Conservation (phyloP, 441 rosid genomes). For the Flueggea neowawraea region DNA sequence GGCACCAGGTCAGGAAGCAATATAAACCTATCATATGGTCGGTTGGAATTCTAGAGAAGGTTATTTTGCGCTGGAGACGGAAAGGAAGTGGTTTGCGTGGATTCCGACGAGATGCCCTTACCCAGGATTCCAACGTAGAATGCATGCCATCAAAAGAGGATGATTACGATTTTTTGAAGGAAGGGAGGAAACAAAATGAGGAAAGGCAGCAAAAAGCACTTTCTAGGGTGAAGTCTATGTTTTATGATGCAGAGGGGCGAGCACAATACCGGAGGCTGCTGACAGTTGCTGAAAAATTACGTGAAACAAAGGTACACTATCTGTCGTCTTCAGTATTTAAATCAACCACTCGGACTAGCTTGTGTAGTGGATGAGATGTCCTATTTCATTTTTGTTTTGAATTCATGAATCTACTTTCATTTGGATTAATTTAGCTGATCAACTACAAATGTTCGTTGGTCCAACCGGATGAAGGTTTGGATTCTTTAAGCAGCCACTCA, state of each 20-base stretch:
- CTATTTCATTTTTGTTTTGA: neutral
- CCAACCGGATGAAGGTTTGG: too few species aligned
- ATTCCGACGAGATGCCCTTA: slow-evolving; percentile 50
- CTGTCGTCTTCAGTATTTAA: neutral
- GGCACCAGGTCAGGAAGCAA: slow-evolving; percentile 90
- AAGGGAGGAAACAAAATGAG: slow-evolving; percentile 92
- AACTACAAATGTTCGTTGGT: too few species aligned
- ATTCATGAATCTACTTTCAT: too few species aligned
- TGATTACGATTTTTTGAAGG: slow-evolving; percentile 76
- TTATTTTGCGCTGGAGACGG: slow-evolving; percentile 95
- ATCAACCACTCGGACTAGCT: neutral
- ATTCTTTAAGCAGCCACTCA: too few species aligned
- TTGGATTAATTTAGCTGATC: too few species aligned
- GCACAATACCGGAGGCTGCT: slow-evolving; percentile 90
- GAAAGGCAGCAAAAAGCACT: slow-evolving; percentile 81
- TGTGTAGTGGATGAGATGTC: too few species aligned
- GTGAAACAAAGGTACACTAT: slow-evolving; percentile 59
- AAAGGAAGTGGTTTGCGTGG: slow-evolving; percentile 94
- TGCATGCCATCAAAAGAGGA: slow-evolving; percentile 43
- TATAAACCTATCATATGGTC: slow-evolving; percentile 79
- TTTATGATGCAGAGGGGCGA: slow-evolving; percentile 79
- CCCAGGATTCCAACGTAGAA: slow-evolving; percentile 32
- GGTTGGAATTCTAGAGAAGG: slow-evolving; percentile 90
- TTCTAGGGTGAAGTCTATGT: slow-evolving; percentile 92
- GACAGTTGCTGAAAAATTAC: slow-evolving; percentile 62